Evolutionary conservation across 2,329 filamentous ascomycete genomes (phyloP).

Genomic region (Monosporascus sp.): DNA sequence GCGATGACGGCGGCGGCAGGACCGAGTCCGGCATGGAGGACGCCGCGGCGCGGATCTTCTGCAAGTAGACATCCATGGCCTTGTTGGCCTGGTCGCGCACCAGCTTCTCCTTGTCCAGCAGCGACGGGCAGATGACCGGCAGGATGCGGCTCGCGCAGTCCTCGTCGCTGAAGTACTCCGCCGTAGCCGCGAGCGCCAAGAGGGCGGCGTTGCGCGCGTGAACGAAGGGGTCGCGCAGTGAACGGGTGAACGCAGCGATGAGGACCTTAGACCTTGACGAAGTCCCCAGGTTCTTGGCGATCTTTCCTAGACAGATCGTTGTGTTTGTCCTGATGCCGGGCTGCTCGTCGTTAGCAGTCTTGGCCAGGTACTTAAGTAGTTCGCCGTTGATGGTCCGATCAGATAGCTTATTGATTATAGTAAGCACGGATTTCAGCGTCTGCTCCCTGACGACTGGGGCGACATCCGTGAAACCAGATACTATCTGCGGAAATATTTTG

Average conservation of each 20-base stretch:
- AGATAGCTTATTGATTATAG: conserved; percentile 81
- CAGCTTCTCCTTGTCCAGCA: conserved; percentile 94
- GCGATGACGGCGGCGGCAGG: conserved; percentile 55
- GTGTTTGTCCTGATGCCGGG: conserved; percentile 97
- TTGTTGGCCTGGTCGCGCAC: conserved; percentile 89
- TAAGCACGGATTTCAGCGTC: conserved; percentile 88
- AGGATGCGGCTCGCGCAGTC: conserved; percentile 81
- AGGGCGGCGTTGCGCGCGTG: conserved; percentile 88
- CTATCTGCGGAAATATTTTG: conserved; percentile 93
- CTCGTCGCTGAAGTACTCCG: conserved; percentile 81
- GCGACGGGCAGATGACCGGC: conserved; percentile 73
- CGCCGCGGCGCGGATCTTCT: conserved; percentile 72
- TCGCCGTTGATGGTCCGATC: conserved; percentile 93
- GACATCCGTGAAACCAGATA: conserved; percentile 90
- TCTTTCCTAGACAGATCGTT: conserved; percentile 94
- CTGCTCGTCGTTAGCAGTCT: conserved; percentile 95
- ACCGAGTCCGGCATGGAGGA: conserved; percentile 74
- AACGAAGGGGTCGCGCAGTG: conserved; percentile 87
- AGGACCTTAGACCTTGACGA: conserved; percentile 83
- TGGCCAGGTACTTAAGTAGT: conserved; percentile 81
- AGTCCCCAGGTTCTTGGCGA: conserved; percentile 78
- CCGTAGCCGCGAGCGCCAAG: conserved; percentile 77
- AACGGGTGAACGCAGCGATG: conserved; percentile 84
- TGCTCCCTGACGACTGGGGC: conserved; percentile 91
- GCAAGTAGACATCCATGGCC: conserved; percentile 79